Evolutionary conservation across 2,329 filamentous ascomycete genomes (phyloP).

Genomic region (Aaosphaeria arxii): DNA sequence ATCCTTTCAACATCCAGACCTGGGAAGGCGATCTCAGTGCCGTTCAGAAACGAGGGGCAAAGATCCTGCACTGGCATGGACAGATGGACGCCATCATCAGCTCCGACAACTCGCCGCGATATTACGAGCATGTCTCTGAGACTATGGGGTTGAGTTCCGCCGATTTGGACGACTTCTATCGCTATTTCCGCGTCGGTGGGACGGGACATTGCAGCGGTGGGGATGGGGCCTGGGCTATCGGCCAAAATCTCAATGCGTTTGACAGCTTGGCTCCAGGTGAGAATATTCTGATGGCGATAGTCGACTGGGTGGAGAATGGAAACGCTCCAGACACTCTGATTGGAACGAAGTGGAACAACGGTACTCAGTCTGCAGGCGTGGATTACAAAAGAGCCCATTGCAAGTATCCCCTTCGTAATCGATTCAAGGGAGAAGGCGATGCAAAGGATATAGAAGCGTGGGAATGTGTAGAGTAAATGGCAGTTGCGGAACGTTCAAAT

Average conservation of each 20-base stretch:
- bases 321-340: neutral
- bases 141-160: conserved; percentile 3
- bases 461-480: neutral
- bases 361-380: neutral
- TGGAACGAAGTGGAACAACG: neutral
- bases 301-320: conserved; percentile 2
- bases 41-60: conserved; percentile 14
- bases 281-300: conserved; percentile 43
- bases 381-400: neutral
- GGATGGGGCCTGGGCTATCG: conserved; percentile 7
- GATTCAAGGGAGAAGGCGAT: neutral
- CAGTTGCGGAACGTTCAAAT: too few species aligned
- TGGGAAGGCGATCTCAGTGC: conserved; percentile 12
- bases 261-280: conserved; percentile 16
- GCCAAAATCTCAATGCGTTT: conserved; percentile 1
- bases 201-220: conserved; percentile 13
- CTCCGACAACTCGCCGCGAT: conserved; percentile 3
- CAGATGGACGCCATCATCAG: conserved; percentile 9
- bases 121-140: conserved; percentile 8
- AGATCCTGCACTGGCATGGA: conserved; percentile 20
- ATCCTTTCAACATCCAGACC: conserved; percentile 5
- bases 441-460: neutral
- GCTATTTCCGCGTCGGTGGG: conserved; percentile 13
- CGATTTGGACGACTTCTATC: conserved; percentile 14
- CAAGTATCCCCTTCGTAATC: neutral